Conservation (phyloP, 2,329 filamentous ascomycete species). For the Monilinia fructicola region DNA sequence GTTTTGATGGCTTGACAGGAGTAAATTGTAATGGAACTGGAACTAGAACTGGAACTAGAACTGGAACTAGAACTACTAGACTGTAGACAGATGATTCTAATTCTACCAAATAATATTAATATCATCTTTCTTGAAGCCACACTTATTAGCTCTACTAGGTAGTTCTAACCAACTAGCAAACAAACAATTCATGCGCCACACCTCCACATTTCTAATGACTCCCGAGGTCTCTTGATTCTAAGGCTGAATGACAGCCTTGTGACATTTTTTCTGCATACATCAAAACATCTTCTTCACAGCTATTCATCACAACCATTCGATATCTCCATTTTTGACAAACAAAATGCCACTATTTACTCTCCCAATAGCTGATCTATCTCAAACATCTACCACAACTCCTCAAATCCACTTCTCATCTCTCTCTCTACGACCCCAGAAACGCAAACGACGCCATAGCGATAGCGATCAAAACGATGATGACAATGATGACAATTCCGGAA, state of each 20-base stretch:
- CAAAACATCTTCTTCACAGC: neutral
- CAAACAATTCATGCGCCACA: neutral
- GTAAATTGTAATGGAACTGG: too few relatives aligned
- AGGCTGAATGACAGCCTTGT: conserved; percentile 11
- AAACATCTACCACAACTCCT: conserved; percentile 23
- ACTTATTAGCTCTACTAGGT: neutral
- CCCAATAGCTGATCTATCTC: conserved; percentile 29
- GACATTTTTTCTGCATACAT: neutral
- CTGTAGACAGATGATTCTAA: too few relatives aligned
- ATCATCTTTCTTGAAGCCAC: neutral
- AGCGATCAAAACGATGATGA: neutral
- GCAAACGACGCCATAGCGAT: conserved; percentile 12
- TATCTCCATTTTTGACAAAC: neutral
- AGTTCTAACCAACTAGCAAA: too few relatives aligned
- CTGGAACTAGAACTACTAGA: too few relatives aligned
- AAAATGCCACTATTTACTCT: conserved; percentile 36
- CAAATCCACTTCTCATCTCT: conserved; percentile 26
- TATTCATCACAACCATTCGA: too few relatives aligned
- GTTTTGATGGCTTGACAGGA: neutral
- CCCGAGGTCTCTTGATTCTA: neutral
- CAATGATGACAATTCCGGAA: conserved; percentile 11
- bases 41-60: too few relatives aligned
- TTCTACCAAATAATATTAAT: too few relatives aligned
- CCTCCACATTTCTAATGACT: too few relatives aligned
- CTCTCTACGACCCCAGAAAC: conserved; percentile 26